Percentiles rank a stretch among this genome's conserved stretches.
phyloP scores from a whole-genome alignment of 2,329 filamentous ascomycete genomes.

The Apiospora saccharicola region DNA sequence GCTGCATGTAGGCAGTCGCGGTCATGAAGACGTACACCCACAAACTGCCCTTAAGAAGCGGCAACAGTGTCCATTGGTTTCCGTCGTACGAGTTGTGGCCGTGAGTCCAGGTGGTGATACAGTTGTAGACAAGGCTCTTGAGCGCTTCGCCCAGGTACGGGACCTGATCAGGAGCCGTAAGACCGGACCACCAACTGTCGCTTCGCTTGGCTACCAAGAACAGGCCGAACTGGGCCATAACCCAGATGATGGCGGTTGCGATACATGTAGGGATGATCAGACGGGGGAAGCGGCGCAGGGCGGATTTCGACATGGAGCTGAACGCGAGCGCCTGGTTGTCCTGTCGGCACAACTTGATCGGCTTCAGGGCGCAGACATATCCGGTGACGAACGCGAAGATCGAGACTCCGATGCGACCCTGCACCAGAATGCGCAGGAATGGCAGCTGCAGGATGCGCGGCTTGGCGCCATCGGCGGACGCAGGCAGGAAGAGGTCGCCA shows the following conservation, averaged over 20 bases:
- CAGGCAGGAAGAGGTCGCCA: slow-evolving; percentile 56
- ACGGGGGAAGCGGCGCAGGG: slow-evolving; percentile 64
- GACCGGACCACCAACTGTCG: slow-evolving; percentile 66
- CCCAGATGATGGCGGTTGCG: slow-evolving; percentile 63
- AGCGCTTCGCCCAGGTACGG: slow-evolving; percentile 50
- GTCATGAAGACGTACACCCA: slow-evolving; percentile 61
- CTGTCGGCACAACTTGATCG: slow-evolving; percentile 61
- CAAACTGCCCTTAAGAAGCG: slow-evolving; percentile 62
- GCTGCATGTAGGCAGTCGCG: slow-evolving; percentile 56
- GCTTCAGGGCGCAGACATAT: slow-evolving; percentile 69
- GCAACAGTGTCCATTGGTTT: slow-evolving; percentile 65
- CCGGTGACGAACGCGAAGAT: slow-evolving; percentile 72
- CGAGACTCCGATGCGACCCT: slow-evolving; percentile 70
- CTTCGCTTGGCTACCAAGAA: slow-evolving; percentile 62
- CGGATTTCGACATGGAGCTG: slow-evolving; percentile 61
- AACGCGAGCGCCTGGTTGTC: slow-evolving; percentile 63
- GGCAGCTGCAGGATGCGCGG: slow-evolving; percentile 64
- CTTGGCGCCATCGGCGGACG: slow-evolving; percentile 49
- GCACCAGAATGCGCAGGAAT: slow-evolving; percentile 64
- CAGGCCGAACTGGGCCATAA: slow-evolving; percentile 60
- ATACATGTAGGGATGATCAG: slow-evolving; percentile 64
- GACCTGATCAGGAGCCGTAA: slow-evolving; percentile 53
- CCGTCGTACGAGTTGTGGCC: slow-evolving; percentile 61
- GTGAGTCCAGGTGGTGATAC: slow-evolving; percentile 60
- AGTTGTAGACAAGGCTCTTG: slow-evolving; percentile 51